A percentile compares a stretch with the other conserved stretches of the same genome.
Conservation (phyloP, 2,329 filamentous ascomycete genomes). For the Penicillium sp. region DNA sequence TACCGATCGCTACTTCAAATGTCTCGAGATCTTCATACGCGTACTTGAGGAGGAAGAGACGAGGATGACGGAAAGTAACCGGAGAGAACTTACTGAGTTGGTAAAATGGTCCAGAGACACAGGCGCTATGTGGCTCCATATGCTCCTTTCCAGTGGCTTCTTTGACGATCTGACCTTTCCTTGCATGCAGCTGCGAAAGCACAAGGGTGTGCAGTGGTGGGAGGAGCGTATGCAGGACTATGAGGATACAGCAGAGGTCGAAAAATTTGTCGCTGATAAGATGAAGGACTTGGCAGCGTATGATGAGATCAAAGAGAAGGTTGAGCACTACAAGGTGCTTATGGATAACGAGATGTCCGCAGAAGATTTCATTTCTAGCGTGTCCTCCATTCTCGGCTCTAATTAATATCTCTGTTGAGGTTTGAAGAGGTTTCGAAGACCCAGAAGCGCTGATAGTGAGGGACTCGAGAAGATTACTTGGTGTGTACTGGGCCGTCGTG, state of each 20-base stretch:
- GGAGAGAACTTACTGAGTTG: slow-evolving; percentile 28
- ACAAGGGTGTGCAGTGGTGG: no score
- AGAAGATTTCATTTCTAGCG: no score
- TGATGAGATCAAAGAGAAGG: background rate
- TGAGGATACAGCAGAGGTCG: background rate
- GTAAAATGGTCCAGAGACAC: slow-evolving; percentile 35
- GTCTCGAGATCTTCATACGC: background rate
- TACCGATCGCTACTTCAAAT: background rate
- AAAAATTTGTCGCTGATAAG: background rate
- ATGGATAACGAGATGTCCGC: background rate
- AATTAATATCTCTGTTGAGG: no score
- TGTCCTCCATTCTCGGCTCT: no score
- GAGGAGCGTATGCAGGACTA: background rate
- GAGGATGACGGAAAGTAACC: background rate
- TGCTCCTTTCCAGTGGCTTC: slow-evolving; percentile 34
- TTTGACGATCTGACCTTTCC: slow-evolving; percentile 32
- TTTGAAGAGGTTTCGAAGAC: no score
- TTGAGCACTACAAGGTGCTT: background rate
- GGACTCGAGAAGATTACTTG: no score
- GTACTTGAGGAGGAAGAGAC: slow-evolving; percentile 2
- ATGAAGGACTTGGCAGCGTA: background rate
- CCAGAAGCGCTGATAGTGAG: no score
- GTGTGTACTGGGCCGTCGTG: no score
- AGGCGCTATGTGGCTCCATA: slow-evolving; percentile 39
- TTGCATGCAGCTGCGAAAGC: slow-evolving; percentile 30